Evolutionary conservation across 2,329 filamentous ascomycete species (phyloP), one percentile per base, ranked within the genome.

Genomic region (Exophiala alcalophila): DNA sequence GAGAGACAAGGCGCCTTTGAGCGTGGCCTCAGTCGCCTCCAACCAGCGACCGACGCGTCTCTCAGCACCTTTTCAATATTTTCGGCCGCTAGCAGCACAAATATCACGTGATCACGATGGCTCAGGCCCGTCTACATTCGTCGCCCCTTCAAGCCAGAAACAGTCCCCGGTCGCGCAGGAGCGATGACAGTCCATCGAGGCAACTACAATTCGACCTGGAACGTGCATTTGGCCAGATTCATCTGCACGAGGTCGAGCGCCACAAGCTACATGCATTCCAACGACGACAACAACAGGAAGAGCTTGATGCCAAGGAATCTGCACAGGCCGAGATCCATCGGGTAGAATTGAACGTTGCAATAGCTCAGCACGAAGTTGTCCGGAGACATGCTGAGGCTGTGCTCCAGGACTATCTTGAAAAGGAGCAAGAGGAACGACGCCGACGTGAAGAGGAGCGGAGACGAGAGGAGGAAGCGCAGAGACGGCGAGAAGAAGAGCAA

Each of bases 301-400:
- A 70, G 16, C 74, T 86, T 19, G 81, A 88, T 45, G 69, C 70
- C 27, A 76, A 80, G 37, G 72, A 77, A 21, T 73, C 77, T 24
- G 80, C 85, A 50, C 77, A 75, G 23, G 80, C 82, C 58, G 68
- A 76, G 35, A 72, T 70, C 41, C 83, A 87, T 59, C 73, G 75
- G 44, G 76, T 80, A 54, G 83, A 83, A 10, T 73, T 91, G 11
- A 77, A 76, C 31, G 75, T 76, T 32, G 83, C 83, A 3, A 78
- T 78, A 34, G 71, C 72, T 10, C 77, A 83, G 57, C 85, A 89
- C 60, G 77, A 84, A 25, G 73, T 77, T 19, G 75, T 91, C 8
- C 73, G 72, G 31, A 65, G 70, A 38, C 69, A 72, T 35, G 78
- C 78, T 3, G 71, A 78, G 56, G 67, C 71, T 14, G 73, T 71